phyloP scores from a whole-genome alignment of 2,329 filamentous ascomycete species.

The Tolypocladium sp. region DNA sequence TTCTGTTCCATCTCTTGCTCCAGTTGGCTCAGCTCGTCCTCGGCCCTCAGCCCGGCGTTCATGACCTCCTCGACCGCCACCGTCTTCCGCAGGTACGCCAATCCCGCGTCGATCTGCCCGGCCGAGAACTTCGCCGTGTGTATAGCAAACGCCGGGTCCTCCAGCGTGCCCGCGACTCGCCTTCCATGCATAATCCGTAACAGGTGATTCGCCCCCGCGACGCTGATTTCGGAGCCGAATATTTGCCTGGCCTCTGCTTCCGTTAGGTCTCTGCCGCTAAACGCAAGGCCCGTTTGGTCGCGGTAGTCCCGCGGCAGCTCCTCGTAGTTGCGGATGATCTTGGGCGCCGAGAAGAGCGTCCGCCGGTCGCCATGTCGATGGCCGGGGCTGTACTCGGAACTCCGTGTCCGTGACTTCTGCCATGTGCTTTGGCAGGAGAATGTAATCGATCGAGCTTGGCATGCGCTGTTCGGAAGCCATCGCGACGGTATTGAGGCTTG shows the following conservation, averaged over 20 bases:
- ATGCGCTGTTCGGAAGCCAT: constrained; percentile 7
- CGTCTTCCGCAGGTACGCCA: constrained; percentile 45
- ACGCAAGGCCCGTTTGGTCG: constrained; percentile 45
- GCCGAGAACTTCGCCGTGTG: constrained; percentile 37
- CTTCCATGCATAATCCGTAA: constrained; percentile 53
- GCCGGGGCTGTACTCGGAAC: not conserved
- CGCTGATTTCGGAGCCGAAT: constrained; percentile 39
- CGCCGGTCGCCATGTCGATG: constrained; percentile 14
- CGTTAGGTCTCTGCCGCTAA: constrained; percentile 39
- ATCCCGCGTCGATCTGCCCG: constrained; percentile 33
- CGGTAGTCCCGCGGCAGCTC: constrained; percentile 48
- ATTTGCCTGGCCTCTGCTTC: constrained; percentile 35
- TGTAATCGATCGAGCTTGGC: not conserved
- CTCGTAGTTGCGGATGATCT: constrained; percentile 42
- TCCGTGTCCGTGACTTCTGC: constrained; percentile 1
- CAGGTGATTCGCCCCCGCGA: constrained; percentile 39
- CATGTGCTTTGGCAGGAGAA: not conserved
- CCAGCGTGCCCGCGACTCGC: constrained; percentile 53
- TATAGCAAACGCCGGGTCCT: constrained; percentile 42
- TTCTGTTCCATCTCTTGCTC: constrained; percentile 26
- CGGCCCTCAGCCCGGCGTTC: constrained; percentile 51
- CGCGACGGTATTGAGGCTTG: not conserved
- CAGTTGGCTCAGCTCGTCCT: constrained; percentile 50
- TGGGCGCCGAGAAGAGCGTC: constrained; percentile 23
- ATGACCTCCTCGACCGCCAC: constrained; percentile 50